Base-by-base conservation (phyloP, 495 filamentous ascomycete genomes). In the Annulohypoxylon bovei region DNA sequence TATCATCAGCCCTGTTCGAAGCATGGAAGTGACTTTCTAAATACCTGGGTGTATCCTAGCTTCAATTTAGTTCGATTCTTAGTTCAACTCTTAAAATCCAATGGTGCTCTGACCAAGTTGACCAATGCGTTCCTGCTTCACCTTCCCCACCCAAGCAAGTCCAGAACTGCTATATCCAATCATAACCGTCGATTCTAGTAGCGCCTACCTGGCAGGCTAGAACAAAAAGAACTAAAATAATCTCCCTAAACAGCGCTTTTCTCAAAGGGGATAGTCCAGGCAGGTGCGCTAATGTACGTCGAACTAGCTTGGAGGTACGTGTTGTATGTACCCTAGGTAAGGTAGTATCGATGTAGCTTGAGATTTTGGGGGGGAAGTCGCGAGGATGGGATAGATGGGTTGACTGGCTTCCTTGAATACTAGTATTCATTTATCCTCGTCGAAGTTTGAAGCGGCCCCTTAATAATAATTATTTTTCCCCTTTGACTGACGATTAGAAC, bases 181-280 rank as follows among this genome's bases (percentile, higher is more conserved):
- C 62, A 54, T 30, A 62, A 32, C 12, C 20, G 33, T 33, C n/a
- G 16, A 47, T 9, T 25, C 25, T 3, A 20, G 25, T 28, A 30
- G 44, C 57, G 40, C 62, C 62, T 66, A 52, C 68, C 54, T 50
- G n/a, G 20, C 18, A 18, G 20, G 56, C 62, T 63, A 66, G 50
- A 44, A 63, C 63, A n/a, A 66, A 65, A 66, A 62, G 62, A 66
- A 58, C 68, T 71, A 71, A 71, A 71, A 71, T 65, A 67, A 71
- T 67, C 58, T 71, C 68, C 58, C 58, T 42, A 50, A 57, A 49
- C 32, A 3, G 32, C 27, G 44, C 68, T 67, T 67, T 37, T n/a
- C 68, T 27, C 1, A 6, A 53, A 28, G 47, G 3, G 53, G 68
- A 62, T 67, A 71, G 68, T 71, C 50, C 37, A 71, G 37, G 62